Evolutionary conservation across 2,329 filamentous ascomycete species (phyloP).

Genomic region (Fusarium sp.): DNA sequence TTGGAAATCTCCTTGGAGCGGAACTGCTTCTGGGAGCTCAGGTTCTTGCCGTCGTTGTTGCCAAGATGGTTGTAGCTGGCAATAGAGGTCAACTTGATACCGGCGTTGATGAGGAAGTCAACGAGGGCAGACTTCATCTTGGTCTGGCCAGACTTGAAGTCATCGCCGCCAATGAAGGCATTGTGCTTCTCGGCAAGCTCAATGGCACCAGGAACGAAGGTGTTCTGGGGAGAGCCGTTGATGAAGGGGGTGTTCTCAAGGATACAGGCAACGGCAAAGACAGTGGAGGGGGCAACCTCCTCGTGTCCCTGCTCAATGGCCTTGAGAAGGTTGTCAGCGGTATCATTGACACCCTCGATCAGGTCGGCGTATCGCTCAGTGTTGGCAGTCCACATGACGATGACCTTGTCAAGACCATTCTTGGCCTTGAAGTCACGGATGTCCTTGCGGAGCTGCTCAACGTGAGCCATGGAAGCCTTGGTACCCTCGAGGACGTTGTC

Average conservation of each 20-base stretch:
- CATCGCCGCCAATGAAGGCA: conserved; percentile 95
- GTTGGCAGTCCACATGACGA: conserved; percentile 99
- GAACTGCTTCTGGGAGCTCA: conserved; percentile 98
- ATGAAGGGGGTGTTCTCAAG: conserved; percentile 94
- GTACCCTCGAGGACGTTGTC: conserved; percentile 89
- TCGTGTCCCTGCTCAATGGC: conserved; percentile 89
- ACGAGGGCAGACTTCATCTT: conserved; percentile 99
- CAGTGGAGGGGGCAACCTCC: conserved; percentile 94
- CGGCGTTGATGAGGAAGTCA: conserved; percentile 98
- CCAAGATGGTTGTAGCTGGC: conserved; percentile 99
- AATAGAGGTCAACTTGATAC: conserved; percentile 98
- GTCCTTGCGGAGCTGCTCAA: conserved; percentile 93
- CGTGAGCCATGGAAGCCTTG: conserved; percentile 89
- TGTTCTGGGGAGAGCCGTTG: conserved; percentile 99
- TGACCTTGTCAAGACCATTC: conserved; percentile 92
- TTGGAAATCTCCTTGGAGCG: conserved; percentile 99
- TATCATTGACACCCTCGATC: conserved; percentile 92
- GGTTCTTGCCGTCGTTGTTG: conserved; percentile 99
- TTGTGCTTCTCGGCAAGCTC: conserved; percentile 89
- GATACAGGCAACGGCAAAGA: conserved; percentile 96
- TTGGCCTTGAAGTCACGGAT: conserved; percentile 94
- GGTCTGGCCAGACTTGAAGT: conserved; percentile 99
- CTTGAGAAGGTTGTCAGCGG: conserved; percentile 91
- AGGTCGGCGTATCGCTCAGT: conserved; percentile 97
- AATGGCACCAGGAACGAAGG: conserved; percentile 94